Conservation (phyloP, 768 basidiomycete species). For the Ramaria rubella region DNA sequence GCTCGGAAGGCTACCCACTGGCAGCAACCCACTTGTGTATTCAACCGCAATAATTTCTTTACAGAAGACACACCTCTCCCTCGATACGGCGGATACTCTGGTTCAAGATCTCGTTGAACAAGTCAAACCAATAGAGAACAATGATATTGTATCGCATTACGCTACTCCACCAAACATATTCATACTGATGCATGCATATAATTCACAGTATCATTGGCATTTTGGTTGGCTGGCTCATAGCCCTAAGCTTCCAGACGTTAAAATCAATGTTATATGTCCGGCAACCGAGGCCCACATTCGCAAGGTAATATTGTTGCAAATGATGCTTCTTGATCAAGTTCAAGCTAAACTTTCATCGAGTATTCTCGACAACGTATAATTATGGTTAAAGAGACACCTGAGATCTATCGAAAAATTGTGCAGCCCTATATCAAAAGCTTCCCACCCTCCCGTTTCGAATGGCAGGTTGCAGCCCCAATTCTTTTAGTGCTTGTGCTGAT, state of each 20-base stretch:
- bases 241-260: conserved; percentile 54
- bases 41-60: conserved; percentile 64
- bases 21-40: conserved; percentile 16
- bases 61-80: conserved; percentile 66
- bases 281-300: conserved; percentile 85
- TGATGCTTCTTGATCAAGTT: not conserved
- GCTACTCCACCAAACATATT: not conserved
- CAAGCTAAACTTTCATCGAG: conserved; percentile 30
- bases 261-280: conserved; percentile 80
- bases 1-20: conserved; percentile 53
- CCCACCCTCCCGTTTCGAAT: conserved; percentile 70
- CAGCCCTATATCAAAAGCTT: conserved; percentile 74
- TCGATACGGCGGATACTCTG: conserved; percentile 32
- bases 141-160: conserved; percentile 53
- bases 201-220: conserved; percentile 83
- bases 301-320: conserved; percentile 45
- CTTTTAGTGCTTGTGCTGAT: not conserved
- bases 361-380: conserved; percentile 67
- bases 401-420: conserved; percentile 62
- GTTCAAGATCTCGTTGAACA: conserved; percentile 31
- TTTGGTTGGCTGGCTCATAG: conserved; percentile 58
- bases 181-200: conserved; percentile 6
- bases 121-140: conserved; percentile 47
- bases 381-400: conserved; percentile 81
- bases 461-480: conserved; percentile 38